Conservation (phyloP, 1,139 yeast species). For the Saccharomyces hybrid region DNA sequence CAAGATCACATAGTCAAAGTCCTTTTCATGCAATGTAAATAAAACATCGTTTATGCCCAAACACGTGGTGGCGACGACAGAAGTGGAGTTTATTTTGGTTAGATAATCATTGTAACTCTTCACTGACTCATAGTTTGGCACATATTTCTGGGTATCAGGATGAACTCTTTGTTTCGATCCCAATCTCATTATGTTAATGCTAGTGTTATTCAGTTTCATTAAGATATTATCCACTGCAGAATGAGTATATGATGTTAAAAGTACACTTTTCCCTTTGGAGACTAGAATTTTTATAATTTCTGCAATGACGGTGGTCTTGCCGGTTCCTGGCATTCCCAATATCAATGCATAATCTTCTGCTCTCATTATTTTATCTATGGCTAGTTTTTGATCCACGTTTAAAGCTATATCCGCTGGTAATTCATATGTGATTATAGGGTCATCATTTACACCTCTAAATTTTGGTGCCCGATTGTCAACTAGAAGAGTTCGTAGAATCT, state of each 20-base stretch:
- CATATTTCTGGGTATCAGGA: conserved; percentile 48
- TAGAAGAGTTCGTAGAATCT: conserved; percentile 45
- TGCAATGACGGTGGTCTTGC: conserved; percentile 89
- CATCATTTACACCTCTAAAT: conserved; percentile 26
- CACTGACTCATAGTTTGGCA: conserved; percentile 40
- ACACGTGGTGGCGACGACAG: conserved; percentile 84
- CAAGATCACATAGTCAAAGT: conserved; percentile 85
- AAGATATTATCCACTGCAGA: conserved; percentile 93
- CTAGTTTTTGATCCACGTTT: conserved; percentile 64
- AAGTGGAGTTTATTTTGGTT: conserved; percentile 45
- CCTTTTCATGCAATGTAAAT: conserved; percentile 38
- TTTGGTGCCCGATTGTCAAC: conserved; percentile 52
- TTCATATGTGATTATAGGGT: conserved; percentile 27
- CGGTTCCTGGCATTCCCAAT: conserved; percentile 98
- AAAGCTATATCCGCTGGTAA: conserved; percentile 26
- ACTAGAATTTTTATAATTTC: conserved; percentile 59
- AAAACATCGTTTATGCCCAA: conserved; percentile 65
- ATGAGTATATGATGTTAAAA: conserved; percentile 83
- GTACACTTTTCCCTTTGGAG: conserved; percentile 52
- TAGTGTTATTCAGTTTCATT: conserved; percentile 51
- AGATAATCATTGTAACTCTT: conserved; percentile 41
- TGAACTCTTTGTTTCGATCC: conserved; percentile 57
- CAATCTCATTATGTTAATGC: conserved; percentile 48
- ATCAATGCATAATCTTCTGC: conserved; percentile 73
- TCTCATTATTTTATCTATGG: conserved; percentile 55